Conservation (phyloP, 176 grass and related monocot genomes). For the Oryza glaberrima region DNA sequence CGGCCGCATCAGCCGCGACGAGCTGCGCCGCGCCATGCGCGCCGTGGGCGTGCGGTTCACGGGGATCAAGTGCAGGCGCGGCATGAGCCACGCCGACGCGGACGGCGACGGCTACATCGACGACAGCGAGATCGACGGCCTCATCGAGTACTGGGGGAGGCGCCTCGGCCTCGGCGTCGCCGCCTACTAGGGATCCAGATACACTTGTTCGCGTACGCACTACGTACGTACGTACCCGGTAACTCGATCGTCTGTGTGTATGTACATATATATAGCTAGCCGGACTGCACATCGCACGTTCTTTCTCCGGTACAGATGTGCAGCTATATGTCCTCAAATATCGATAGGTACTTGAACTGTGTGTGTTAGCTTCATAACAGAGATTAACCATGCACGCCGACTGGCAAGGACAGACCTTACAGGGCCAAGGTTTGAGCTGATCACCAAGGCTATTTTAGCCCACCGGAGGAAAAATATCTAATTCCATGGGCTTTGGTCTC, state of each 20-base stretch:
- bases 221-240: not conserved
- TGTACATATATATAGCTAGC: not conserved
- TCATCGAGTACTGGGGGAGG: conserved; percentile 74
- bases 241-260: not conserved
- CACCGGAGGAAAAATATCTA: no score
- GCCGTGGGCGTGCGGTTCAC: conserved; percentile 64
- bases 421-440: no score
- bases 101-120: conserved; percentile 74
- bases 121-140: conserved; percentile 72
- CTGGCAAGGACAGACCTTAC: no score
- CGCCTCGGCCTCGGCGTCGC: conserved; percentile 72
- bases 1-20: conserved; percentile 82
- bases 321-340: not conserved
- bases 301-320: not conserved
- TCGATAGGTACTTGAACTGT: not conserved
- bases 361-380: no score
- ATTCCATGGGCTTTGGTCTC: no score
- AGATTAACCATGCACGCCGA: no score
- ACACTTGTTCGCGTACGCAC: not conserved
- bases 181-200: conserved; percentile 42
- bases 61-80: conserved; percentile 66
- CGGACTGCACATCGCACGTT: not conserved
- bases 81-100: conserved; percentile 63
- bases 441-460: no score
- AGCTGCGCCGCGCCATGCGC: conserved; percentile 73